Evolutionary conservation across 2,329 filamentous ascomycete species (phyloP).

Genomic region (Ophiocordyceps camponoti-floridani): DNA sequence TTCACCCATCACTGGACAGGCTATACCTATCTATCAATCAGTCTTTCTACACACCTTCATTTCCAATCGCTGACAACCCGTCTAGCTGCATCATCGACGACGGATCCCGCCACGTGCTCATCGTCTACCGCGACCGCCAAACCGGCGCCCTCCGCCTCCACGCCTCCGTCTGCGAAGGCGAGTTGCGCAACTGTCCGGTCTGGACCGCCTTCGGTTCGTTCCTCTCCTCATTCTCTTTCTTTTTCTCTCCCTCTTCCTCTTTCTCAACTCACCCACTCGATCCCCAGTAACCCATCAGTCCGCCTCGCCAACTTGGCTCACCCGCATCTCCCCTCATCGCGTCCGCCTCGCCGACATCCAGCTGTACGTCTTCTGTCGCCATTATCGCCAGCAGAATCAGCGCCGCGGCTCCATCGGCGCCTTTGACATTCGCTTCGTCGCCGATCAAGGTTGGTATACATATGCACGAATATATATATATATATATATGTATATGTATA

Average conservation of each 20-base stretch:
- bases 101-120: constrained; percentile 31
- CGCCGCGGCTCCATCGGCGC: constrained; percentile 26
- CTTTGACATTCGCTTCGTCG: constrained; percentile 33
- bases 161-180: constrained; percentile 35
- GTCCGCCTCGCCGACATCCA: constrained; percentile 36
- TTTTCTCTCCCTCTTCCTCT: background rate
- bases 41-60: too few relatives aligned
- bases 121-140: constrained; percentile 31
- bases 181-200: constrained; percentile 34
- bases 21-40: too few relatives aligned
- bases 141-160: constrained; percentile 34
- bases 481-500: background rate
- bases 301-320: constrained; percentile 29
- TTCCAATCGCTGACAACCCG: background rate
- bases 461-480: background rate
- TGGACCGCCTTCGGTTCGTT: constrained; percentile 45
- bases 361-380: constrained; percentile 39
- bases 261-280: too few relatives aligned
- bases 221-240: background rate
- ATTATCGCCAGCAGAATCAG: constrained; percentile 33
- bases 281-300: constrained; percentile 32
- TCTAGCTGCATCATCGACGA: constrained; percentile 38
- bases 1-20: too few relatives aligned
- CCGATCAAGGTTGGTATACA: constrained; percentile 15
- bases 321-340: constrained; percentile 24